These are phyloP conservation scores for Phialophora macrospora DNA, from an alignment of 2,329 filamentous ascomycete genomes.

Conservation along the genomic window DNA sequence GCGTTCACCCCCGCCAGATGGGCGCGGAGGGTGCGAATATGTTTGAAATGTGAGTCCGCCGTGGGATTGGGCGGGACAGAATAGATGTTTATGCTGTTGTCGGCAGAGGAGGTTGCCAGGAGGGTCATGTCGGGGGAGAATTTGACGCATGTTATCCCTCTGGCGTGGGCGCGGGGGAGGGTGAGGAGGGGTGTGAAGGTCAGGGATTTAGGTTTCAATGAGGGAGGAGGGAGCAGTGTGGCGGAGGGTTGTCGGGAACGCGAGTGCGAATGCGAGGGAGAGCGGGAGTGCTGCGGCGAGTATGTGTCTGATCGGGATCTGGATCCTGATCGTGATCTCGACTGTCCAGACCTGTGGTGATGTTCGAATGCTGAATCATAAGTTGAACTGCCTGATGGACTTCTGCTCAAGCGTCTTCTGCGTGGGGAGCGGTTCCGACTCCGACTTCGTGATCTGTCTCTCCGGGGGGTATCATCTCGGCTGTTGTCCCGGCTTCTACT, in stretches of 20 bases:
- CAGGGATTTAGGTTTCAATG: constrained; percentile 30
- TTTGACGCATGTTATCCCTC: constrained; percentile 80
- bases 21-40: constrained; percentile 87
- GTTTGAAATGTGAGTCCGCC: constrained; percentile 67
- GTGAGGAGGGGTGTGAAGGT: constrained; percentile 32
- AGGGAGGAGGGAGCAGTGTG: constrained; percentile 10
- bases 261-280: constrained; percentile 32
- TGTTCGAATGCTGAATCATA: constrained; percentile 33
- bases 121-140: constrained; percentile 89
- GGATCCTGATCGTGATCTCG: constrained; percentile 42
- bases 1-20: constrained; percentile 92
- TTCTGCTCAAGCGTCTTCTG: constrained; percentile 24
- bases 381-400: constrained; percentile 24
- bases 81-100: constrained; percentile 89
- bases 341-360: constrained; percentile 27
- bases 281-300: constrained; percentile 38
- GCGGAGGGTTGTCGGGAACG: constrained; percentile 22
- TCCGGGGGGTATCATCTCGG: constrained; percentile 9
- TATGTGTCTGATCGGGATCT: constrained; percentile 47
- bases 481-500: constrained; percentile 22
- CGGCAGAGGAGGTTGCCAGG: constrained; percentile 88
- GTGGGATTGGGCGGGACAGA: constrained; percentile 30
- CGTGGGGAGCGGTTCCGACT: constrained; percentile 19
- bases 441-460: constrained; percentile 6
- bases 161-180: constrained; percentile 52